Evolutionary conservation across 176 grass and related monocot species (phyloP), one percentile per base, ranked within the genome.

Genomic region (Paspalum notatum): DNA sequence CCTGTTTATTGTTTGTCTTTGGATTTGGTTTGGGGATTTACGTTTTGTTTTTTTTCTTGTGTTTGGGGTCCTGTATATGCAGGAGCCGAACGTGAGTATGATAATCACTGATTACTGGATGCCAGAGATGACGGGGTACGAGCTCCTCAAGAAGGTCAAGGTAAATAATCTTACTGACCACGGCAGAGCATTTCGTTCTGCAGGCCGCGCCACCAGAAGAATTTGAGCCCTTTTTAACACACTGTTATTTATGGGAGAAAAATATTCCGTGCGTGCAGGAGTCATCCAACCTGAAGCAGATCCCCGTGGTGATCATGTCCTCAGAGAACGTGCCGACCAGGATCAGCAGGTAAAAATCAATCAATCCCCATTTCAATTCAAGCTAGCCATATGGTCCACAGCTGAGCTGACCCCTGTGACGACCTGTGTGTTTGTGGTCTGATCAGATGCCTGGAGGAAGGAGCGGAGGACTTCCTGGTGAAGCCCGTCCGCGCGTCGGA

Each of bases 101-200:
- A 95, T 99, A 54, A 93, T 99, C 18, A 99, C 92, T 3, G 96
- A 99, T 74, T 99, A 99, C 75, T 99, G 96, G 82, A 99, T 99
- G 96, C 92, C 96, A 48, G 90, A 99, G 71, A 99, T 95, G 96
- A 99, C 89, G 62, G 96, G 96, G 39, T 99, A 93, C 72, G 90
- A 95, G 45, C 92, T 99, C 17, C 88, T 99, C 4, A 95, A 94
- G 79, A 93, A 87, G 71, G 76, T 99, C 58, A 99, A 99, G 88
- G 95, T 98, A 27, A 27, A 57, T 1, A 46, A 37, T 14, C 57
- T n/a, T n/a, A n/a, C 72, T 37, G 57, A 62, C 42, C 32, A 32
- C 32, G 32, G 32, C 32, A 32, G 15, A 62, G 22, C 9, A 5
- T 11, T 4, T 43, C 10, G 13, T 38, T 27, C 17, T 20, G 58